A percentile compares a stretch with the other conserved stretches of the same genome.
Conservation (phyloP, 2,329 filamentous ascomycete genomes). For the Xylaria sp. region DNA sequence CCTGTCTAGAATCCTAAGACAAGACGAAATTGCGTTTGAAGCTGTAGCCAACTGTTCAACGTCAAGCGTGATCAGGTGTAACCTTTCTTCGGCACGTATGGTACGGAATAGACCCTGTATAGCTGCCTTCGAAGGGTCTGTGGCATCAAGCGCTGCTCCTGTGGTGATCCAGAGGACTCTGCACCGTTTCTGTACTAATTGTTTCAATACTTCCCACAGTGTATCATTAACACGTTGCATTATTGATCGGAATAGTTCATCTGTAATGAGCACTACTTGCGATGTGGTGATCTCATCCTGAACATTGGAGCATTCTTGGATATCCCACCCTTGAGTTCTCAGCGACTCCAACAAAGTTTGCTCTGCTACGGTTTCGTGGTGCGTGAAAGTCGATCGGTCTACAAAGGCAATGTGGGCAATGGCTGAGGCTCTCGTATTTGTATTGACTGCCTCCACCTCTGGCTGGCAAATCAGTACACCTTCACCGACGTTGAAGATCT, state of each 20-base stretch:
- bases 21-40: conserved; percentile 4
- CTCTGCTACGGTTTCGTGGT: conserved; percentile 4
- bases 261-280: conserved; percentile 8
- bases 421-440: background rate
- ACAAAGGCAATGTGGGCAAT: background rate
- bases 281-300: conserved; percentile 1
- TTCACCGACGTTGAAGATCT: background rate
- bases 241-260: conserved; percentile 9
- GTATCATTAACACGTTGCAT: background rate
- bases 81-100: conserved; percentile 18
- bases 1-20: background rate
- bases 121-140: conserved; percentile 9
- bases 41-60: conserved; percentile 17
- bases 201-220: conserved; percentile 1
- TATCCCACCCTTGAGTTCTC: conserved; percentile 9
- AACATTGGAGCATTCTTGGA: background rate
- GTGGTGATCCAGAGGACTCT: conserved; percentile 19
- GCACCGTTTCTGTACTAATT: conserved; percentile 9
- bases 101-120: conserved; percentile 25
- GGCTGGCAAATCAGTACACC: background rate
- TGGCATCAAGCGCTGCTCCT: conserved; percentile 14
- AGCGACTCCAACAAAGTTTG: background rate
- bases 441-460: background rate
- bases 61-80: conserved; percentile 17
- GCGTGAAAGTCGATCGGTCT: conserved; percentile 7